Evolutionary conservation across 257 asterid genomes (phyloP).

Genomic region (Craterostigma plantagineum): DNA sequence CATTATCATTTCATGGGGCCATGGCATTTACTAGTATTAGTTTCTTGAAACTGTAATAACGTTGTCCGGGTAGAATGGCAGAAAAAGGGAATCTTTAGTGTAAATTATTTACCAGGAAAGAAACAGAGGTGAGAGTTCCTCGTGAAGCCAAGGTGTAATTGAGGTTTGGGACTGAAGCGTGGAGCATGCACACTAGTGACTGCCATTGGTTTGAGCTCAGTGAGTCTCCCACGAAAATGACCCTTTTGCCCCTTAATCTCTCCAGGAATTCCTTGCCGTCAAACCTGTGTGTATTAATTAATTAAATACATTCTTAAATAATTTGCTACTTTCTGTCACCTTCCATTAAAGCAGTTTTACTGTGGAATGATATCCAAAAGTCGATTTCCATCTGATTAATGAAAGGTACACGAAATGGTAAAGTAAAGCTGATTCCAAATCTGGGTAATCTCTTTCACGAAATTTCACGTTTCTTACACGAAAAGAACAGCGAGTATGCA

Average conservation of each 20-base stretch:
- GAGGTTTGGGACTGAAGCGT: constrained; percentile 22
- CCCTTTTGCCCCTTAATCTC: constrained; percentile 33
- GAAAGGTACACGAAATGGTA: too few species aligned
- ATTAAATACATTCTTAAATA: not conserved
- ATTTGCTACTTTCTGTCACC: not conserved
- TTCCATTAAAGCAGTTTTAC: not conserved
- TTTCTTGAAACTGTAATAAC: too few species aligned
- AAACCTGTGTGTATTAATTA: constrained; percentile 23
- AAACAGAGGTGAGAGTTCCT: constrained; percentile 21
- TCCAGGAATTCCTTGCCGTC: constrained; percentile 27
- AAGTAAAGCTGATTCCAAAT: too few species aligned
- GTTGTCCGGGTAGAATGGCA: too few species aligned
- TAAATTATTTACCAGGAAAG: constrained; percentile 23
- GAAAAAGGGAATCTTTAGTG: not conserved
- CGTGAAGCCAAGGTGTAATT: constrained; percentile 12
- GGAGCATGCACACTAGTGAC: constrained; percentile 43
- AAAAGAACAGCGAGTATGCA: too few species aligned
- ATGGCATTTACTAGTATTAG: too few species aligned
- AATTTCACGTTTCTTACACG: too few species aligned
- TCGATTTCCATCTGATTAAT: too few species aligned
- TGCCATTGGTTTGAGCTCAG: constrained; percentile 41
- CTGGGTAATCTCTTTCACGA: too few species aligned
- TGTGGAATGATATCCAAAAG: too few species aligned
- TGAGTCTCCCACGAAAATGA: constrained; percentile 58
- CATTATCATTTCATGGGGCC: too few species aligned